A percentile compares a stretch with the other conserved stretches of the same genome.
phyloP scores from a whole-genome alignment of 2,329 filamentous ascomycete species.

The Colletotrichum sp. region DNA sequence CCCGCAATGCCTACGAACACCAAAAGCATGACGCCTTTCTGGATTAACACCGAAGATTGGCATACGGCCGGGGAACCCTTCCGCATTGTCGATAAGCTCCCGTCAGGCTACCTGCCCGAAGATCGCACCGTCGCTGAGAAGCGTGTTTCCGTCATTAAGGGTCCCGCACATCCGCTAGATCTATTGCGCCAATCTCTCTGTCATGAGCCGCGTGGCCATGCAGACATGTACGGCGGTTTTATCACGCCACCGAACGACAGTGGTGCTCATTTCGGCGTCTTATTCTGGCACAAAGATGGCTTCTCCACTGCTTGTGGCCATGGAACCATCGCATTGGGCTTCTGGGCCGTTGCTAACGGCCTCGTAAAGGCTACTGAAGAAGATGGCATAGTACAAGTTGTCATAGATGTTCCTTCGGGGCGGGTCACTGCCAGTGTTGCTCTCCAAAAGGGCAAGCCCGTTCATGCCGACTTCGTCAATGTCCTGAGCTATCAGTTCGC shows the following conservation, averaged over 20 bases:
- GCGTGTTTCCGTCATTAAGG: not conserved
- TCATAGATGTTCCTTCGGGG: slow-evolving; percentile 13
- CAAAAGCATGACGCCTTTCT: slow-evolving; percentile 6
- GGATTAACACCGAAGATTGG: slow-evolving; percentile 29
- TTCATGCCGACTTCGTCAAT: slow-evolving; percentile 11
- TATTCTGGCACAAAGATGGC: slow-evolving; percentile 32
- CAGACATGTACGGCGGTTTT: slow-evolving; percentile 30
- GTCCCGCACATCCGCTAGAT: not conserved
- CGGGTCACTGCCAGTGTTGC: not conserved
- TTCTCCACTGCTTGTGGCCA: slow-evolving; percentile 31
- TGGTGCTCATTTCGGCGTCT: slow-evolving; percentile 25
- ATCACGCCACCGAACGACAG: slow-evolving; percentile 25
- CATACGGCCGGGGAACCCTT: slow-evolving; percentile 30
- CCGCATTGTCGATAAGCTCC: slow-evolving; percentile 23
- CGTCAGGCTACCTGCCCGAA: not conserved
- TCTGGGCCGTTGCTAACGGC: slow-evolving; percentile 23
- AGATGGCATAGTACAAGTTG: not conserved
- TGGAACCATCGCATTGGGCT: slow-evolving; percentile 29
- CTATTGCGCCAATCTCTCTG: slow-evolving; percentile 9
- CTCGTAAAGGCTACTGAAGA: not conserved
- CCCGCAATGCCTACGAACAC: not conserved
- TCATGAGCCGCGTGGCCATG: slow-evolving; percentile 20
- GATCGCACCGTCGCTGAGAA: not conserved
- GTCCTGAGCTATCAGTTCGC: slow-evolving; percentile 2
- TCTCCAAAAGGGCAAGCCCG: not conserved